Evolutionary conservation across 2,329 filamentous ascomycete genomes (phyloP).

Genomic region (Neopestalotiopsis clavispora): DNA sequence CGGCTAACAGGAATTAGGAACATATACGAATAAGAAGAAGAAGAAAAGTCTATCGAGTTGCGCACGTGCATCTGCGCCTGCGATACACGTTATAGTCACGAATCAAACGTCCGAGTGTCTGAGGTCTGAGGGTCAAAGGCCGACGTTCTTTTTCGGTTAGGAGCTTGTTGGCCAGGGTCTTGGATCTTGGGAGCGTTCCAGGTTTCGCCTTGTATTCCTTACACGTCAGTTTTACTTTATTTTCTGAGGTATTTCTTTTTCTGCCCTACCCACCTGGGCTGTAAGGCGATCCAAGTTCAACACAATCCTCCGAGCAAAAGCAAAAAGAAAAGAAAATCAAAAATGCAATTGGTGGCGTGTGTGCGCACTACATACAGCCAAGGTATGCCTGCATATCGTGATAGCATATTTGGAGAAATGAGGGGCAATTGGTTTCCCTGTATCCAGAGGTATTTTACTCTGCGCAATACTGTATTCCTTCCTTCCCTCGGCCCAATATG

Average conservation of each 20-base stretch:
- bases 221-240: neutral
- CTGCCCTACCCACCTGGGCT: neutral
- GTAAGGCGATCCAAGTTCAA: neutral
- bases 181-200: neutral
- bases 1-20: neutral
- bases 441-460: neutral
- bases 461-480: no score
- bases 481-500: no score
- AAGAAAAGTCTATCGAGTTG: neutral
- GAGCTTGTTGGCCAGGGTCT: neutral
- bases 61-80: slow-evolving; percentile 4
- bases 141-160: neutral
- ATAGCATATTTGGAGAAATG: neutral
- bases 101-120: slow-evolving; percentile 9
- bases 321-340: no score
- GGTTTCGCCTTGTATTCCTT: neutral
- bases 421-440: neutral
- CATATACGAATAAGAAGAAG: neutral
- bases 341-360: no score
- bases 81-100: slow-evolving; percentile 1
- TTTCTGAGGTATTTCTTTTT: neutral
- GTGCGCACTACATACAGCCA: no score
- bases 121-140: slow-evolving; percentile 4
- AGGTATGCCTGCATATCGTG: neutral
- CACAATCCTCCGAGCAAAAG: no score